Conservation (phyloP, 2,329 filamentous ascomycete species). For the Ophiocordyceps unilateralis region DNA sequence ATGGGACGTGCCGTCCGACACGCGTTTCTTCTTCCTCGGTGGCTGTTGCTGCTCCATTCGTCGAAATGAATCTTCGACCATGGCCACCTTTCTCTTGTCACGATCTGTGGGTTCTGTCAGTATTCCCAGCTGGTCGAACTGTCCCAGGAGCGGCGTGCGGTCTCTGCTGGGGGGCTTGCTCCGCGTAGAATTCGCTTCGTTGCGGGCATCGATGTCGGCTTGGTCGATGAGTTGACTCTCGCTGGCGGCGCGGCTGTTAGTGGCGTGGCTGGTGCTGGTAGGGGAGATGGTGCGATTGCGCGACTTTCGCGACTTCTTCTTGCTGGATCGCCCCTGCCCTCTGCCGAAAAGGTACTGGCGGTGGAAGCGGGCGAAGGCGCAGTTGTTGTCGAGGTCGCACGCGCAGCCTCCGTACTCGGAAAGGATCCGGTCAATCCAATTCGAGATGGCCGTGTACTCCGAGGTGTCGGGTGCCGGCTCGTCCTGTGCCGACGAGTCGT, state of each 20-base stretch:
- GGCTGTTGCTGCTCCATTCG: constrained; percentile 42
- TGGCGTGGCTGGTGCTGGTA: constrained; percentile 43
- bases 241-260: constrained; percentile 46
- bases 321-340: constrained; percentile 22
- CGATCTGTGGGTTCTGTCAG: constrained; percentile 47
- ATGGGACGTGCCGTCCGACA: constrained; percentile 31
- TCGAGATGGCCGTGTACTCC: constrained; percentile 42
- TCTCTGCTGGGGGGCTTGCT: constrained; percentile 53
- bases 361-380: constrained; percentile 46
- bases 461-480: constrained; percentile 39
- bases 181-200: constrained; percentile 30
- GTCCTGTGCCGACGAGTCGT: constrained; percentile 28
- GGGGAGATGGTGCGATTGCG: constrained; percentile 41
- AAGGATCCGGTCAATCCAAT: constrained; percentile 52
- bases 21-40: constrained; percentile 44
- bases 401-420: constrained; percentile 69
- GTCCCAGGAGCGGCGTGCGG: constrained; percentile 43
- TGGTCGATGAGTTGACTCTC: constrained; percentile 41
- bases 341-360: constrained; percentile 33
- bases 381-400: constrained; percentile 46
- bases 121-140: constrained; percentile 41
- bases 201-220: constrained; percentile 31
- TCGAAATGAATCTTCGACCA: constrained; percentile 46
- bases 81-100: constrained; percentile 49
- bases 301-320: constrained; percentile 36